Percentiles rank a stretch among this genome's conserved stretches.
Evolutionary conservation across 306 rosid genomes (phyloP).

Genomic region (Begonia masoniana): DNA sequence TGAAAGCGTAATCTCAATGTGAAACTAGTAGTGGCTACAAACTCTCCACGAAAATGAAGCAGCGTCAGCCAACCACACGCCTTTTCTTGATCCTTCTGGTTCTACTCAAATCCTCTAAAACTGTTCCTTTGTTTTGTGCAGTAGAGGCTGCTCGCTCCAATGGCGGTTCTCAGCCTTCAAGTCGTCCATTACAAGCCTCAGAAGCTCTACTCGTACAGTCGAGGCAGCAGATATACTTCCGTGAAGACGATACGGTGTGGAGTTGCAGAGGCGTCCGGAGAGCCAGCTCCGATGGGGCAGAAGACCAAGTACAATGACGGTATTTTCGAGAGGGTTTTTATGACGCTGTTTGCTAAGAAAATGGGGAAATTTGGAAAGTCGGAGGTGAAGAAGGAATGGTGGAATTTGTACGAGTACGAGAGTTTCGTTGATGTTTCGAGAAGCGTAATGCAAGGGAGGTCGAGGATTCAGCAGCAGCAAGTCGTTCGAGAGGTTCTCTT

Average conservation of each 20-base stretch:
- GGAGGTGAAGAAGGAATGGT: conserved; percentile 8
- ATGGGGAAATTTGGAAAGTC: conserved; percentile 45
- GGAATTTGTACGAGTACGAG: conserved; percentile 47
- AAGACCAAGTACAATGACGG: conserved; percentile 72
- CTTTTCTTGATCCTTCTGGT: background rate
- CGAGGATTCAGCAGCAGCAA: conserved; percentile 65
- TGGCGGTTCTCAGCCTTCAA: conserved; percentile 35
- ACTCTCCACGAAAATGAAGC: too few species aligned
- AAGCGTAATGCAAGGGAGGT: conserved; percentile 81
- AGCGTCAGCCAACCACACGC: too few species aligned
- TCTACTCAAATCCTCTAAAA: background rate
- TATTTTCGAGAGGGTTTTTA: conserved; percentile 58
- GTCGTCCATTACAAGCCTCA: conserved; percentile 8
- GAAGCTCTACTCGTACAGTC: background rate
- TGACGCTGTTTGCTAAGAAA: conserved; percentile 66
- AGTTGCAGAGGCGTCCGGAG: conserved; percentile 68
- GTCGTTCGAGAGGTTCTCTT: conserved; percentile 80
- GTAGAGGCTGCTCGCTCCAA: background rate
- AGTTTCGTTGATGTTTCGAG: conserved; percentile 69
- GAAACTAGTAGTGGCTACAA: too few species aligned
- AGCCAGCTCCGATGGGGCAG: conserved; percentile 75
- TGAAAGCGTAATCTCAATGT: too few species aligned
- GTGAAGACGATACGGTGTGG: conserved; percentile 29
- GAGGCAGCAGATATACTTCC: background rate
- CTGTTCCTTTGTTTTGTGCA: too few species aligned